Base-by-base conservation (phyloP, 2,329 filamentous ascomycete species). In the Alternaria arborescens region DNA sequence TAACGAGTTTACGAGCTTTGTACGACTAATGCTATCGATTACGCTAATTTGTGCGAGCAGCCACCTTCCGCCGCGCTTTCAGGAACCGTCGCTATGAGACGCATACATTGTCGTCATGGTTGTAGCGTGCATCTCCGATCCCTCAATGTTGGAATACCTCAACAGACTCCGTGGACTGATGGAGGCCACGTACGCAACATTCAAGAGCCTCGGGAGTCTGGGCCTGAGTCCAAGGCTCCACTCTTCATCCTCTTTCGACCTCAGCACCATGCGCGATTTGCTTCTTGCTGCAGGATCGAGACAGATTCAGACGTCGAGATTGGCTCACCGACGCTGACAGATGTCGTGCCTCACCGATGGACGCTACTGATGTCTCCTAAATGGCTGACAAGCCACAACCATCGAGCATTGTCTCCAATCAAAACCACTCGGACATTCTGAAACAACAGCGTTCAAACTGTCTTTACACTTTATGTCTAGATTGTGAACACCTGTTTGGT, bases 1-100 rank as follows among this genome's bases (percentile, higher is more conserved):
- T 4, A 11, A 14, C 38, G n/a, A 28, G 30, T 30, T 34, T 54
- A 58, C 50, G 55, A 46, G 48, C 41, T 47, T 24, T 50, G 26
- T 41, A 18, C 55, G 34, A 44, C 46, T 38, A 50, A 38, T 50
- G 46, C 20, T 50, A 50, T 50, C 46, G 46, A 50, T 50, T 50
- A 24, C 46, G 32, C 46, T 50, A 38, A 20, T n/a, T 26, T 26
- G 46, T 50, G 14, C 46, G 46, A 50, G 30, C 20, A 50, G 46
- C 46, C 46, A 50, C 46, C 32, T 34, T 22, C 46, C 30, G 46
- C 46, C 32, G 46, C 46, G 5, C 14, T 36, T 16, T n/a, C 46
- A 38, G 30, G 30, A 50, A 50, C 46, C 30, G 46, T 50, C 16
- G 30, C 46, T 50, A 38, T 20, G 20, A 36, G 22, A 36, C 16